These are phyloP conservation scores for Neltuma alba DNA, from an alignment of 306 rosid species.

Conservation along the genomic window DNA sequence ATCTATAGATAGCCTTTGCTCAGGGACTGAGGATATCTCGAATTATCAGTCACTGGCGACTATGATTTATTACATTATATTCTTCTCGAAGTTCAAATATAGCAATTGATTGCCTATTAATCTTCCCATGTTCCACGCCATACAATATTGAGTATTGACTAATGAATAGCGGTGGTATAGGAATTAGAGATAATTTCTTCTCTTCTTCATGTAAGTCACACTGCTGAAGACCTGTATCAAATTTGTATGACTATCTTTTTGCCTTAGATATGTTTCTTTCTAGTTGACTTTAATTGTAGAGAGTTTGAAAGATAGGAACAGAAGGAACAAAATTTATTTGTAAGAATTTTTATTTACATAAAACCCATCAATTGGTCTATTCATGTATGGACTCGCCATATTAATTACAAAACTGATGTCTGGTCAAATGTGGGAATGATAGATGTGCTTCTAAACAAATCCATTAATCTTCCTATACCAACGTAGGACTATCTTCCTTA, in stretches of 20 bases:
- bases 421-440: neutral
- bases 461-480: neutral
- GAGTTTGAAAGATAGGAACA: neutral
- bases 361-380: too few relatives aligned
- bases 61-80: neutral
- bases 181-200: neutral
- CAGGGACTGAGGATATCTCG: conserved; percentile 64
- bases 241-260: neutral
- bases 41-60: conserved; percentile 74
- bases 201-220: neutral
- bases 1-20: conserved; percentile 57
- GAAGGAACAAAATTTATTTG: neutral
- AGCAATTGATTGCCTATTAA: neutral
- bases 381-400: too few relatives aligned
- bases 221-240: neutral
- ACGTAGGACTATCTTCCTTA: neutral
- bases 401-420: too few relatives aligned
- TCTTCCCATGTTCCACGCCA: neutral
- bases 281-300: neutral
- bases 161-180: neutral
- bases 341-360: neutral
- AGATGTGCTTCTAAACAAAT: neutral
- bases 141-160: neutral
- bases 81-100: neutral
- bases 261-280: neutral